Percentiles rank a stretch among this genome's conserved stretches.
These are phyloP conservation scores for Paecilomyces fulvus DNA, from an alignment of 2,329 filamentous ascomycete species.

Conservation along the genomic window DNA sequence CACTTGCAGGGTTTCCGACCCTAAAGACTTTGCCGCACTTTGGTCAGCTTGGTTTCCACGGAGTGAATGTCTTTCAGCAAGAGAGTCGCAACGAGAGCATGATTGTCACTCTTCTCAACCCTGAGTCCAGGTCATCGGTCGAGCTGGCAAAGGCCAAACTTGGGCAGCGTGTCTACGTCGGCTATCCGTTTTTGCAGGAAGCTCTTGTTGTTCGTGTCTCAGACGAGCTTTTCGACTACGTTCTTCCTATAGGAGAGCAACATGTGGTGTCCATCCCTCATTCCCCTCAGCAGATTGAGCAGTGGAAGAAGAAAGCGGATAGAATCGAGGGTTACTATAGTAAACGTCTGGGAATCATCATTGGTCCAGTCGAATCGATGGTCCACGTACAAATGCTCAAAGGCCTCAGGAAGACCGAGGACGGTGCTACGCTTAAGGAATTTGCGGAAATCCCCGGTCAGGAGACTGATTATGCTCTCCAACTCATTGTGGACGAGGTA, in stretches of 20 bases:
- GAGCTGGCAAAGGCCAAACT: constrained; percentile 70
- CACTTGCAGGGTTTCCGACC: constrained; percentile 90
- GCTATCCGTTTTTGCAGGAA: constrained; percentile 92
- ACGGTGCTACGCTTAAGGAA: constrained; percentile 85
- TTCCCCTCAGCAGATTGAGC: constrained; percentile 63
- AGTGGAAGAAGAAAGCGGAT: constrained; percentile 76
- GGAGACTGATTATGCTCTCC: constrained; percentile 83
- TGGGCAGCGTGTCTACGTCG: constrained; percentile 78
- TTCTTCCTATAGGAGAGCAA: constrained; percentile 56
- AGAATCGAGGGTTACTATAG: constrained; percentile 81
- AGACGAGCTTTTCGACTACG: constrained; percentile 88
- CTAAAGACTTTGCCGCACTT: constrained; percentile 77
- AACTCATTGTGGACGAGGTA: constrained; percentile 83
- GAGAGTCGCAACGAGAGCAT: constrained; percentile 96
- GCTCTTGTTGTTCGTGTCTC: constrained; percentile 82
- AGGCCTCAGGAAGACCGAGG: constrained; percentile 80
- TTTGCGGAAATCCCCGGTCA: constrained; percentile 79
- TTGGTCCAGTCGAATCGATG: constrained; percentile 78
- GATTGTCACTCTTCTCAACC: constrained; percentile 73
- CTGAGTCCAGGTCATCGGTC: constrained; percentile 61
- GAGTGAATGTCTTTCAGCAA: constrained; percentile 88
- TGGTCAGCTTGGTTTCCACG: constrained; percentile 74
- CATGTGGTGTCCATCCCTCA: constrained; percentile 64
- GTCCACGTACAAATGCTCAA: constrained; percentile 91
- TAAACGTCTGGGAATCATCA: constrained; percentile 80